Base-by-base conservation (phyloP, 768 basidiomycete genomes). In the Phylloporus rhodoxanthus region DNA sequence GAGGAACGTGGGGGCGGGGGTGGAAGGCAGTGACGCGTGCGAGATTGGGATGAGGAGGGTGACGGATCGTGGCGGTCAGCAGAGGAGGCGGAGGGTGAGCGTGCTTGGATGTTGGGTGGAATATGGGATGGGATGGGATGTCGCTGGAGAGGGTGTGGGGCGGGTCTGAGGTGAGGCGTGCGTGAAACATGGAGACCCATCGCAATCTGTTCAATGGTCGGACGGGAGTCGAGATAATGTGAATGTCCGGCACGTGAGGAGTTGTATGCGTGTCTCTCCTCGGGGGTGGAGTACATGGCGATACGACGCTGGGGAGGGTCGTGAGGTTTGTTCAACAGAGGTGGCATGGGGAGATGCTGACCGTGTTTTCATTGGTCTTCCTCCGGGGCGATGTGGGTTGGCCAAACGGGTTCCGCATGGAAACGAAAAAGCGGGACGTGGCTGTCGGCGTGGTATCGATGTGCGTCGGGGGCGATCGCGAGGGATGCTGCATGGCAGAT, bases 131-230 rank as follows among this genome's bases (percentile, higher is more conserved):
- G 45, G 3, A 58, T 21, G 11, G 57, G 45, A 40, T 62, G 49
- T 23, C 59, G 56, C 10, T 55, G 65, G 36, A 49, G 57, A 13
- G 61, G 44, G 37, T 46, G 55, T 8, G 49, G 29, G 26, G 56
- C 62, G 8, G 76, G 73, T 37, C 80, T 76, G 25, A 87, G 67
- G 62, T 87, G 85, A 4, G 86, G 86, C 1, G 86, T 88, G 32
- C 83, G 79, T 6, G 86, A 87, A 26, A 84, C 70, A 64, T 88
- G 86, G 20, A 88, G 73, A 17, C 86, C 86, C 85, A 88, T 87
- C 13, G 84, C 82, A 52, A 88, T 88, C 67, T 88, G 85, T 58
- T 84, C 80, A 34, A 86, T 75, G 41, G 81, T 83, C 1, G 85
- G 85, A 14, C 77, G 80, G 25, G 75, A 64, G 53, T 75, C 71